phyloP scores from a whole-genome alignment of 257 asterid species.

The Capsicum pubescens region DNA sequence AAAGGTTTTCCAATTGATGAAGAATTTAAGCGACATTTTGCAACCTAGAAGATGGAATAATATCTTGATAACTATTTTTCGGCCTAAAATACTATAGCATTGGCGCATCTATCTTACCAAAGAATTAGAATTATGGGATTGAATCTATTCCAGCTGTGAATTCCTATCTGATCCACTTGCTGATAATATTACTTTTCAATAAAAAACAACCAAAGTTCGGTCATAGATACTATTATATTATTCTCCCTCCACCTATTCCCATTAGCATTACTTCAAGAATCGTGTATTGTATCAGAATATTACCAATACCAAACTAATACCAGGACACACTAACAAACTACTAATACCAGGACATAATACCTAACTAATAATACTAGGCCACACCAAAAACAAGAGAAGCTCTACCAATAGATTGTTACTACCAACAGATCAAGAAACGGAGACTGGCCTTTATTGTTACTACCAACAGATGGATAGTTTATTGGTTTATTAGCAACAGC shows the following conservation, averaged over 20 bases:
- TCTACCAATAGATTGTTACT: no score
- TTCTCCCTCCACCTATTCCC: conserved; percentile 30
- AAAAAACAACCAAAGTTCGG: conserved; percentile 34
- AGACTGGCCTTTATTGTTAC: no score
- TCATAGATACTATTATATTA: conserved; percentile 28
- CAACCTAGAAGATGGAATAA: not conserved
- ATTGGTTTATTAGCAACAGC: no score
- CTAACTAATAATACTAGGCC: no score
- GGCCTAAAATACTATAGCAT: conserved; percentile 38
- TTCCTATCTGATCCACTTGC: conserved; percentile 24
- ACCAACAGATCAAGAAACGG: no score
- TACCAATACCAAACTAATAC: no score
- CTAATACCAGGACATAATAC: no score
- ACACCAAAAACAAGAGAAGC: no score
- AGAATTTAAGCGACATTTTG: not conserved
- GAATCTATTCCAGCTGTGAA: conserved; percentile 59
- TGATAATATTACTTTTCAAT: conserved; percentile 44
- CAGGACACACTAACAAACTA: no score
- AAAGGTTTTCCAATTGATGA: not conserved
- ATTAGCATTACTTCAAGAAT: conserved; percentile 36
- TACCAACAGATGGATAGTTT: no score
- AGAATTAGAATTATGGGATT: conserved; percentile 57
- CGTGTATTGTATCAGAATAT: conserved; percentile 24
- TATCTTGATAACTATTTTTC: not conserved
- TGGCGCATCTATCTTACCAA: conserved; percentile 49